phyloP scores from a whole-genome alignment of 23 red algal species.

The Chondrus crispus region DNA sequence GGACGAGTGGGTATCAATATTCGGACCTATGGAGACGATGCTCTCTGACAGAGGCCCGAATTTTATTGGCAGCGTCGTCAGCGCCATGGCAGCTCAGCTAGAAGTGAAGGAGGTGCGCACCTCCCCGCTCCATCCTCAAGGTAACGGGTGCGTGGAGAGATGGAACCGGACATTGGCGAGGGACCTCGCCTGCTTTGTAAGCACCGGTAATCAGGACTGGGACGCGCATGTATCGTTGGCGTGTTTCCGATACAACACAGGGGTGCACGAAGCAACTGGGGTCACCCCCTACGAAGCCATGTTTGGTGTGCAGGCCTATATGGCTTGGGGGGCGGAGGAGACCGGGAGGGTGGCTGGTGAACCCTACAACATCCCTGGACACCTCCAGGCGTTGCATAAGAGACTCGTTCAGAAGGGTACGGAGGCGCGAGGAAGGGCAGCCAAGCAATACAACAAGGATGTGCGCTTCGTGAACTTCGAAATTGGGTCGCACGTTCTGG shows the following conservation, averaged over 20 bases:
- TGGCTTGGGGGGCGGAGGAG: not conserved
- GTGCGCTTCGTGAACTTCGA: not conserved
- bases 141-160: conserved; percentile 15
- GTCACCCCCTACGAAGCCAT: conserved; percentile 3
- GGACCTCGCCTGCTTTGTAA: conserved; percentile 15
- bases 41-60: not conserved
- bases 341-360: not conserved
- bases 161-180: conserved; percentile 7
- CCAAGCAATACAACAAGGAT: not conserved
- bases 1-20: not conserved
- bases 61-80: not conserved
- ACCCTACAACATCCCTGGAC: not conserved
- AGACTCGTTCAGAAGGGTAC: not conserved
- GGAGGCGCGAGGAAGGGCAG: not conserved
- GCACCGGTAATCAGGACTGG: not conserved
- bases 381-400: not conserved
- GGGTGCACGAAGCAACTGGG: not conserved
- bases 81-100: not conserved
- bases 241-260: conserved; percentile 12
- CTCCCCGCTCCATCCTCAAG: not conserved
- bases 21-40: conserved; percentile 8
- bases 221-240: not conserved
- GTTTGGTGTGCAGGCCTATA: conserved; percentile 4
- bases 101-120: not conserved
- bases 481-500: not conserved